Evolutionary conservation across 2,329 filamentous ascomycete species (phyloP).

Genomic region (Ascochyta viciae-villosae): DNA sequence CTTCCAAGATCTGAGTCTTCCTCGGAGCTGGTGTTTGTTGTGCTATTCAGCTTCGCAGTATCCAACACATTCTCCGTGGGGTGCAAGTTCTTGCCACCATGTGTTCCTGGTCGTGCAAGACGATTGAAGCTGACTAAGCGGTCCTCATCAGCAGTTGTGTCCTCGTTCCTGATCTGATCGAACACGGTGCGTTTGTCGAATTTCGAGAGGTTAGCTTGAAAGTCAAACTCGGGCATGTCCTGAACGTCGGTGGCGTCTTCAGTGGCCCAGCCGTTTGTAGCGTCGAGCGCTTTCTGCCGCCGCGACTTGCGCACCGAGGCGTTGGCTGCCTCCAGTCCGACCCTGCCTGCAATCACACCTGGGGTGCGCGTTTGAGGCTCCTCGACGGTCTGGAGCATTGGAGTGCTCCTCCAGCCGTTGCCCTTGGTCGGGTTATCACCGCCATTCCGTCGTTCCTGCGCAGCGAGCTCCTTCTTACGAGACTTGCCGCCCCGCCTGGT

Average conservation of each 20-base stretch:
- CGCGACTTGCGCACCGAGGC: constrained; percentile 52
- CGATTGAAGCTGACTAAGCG: constrained; percentile 92
- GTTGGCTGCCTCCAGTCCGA: constrained; percentile 47
- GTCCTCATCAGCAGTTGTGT: constrained; percentile 86
- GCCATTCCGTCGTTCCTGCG: constrained; percentile 49
- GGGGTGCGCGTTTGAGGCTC: constrained; percentile 45
- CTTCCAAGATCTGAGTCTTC: constrained; percentile 50
- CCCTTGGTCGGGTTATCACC: constrained; percentile 54
- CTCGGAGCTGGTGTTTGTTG: constrained; percentile 44
- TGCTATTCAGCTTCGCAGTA: constrained; percentile 47
- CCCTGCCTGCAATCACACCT: constrained; percentile 48
- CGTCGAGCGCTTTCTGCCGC: constrained; percentile 59
- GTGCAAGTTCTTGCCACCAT: constrained; percentile 84
- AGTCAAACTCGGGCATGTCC: constrained; percentile 94
- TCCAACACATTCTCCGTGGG: constrained; percentile 91
- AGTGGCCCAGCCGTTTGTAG: constrained; percentile 88
- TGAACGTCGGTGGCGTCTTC: constrained; percentile 95
- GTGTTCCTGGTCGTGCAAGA: constrained; percentile 57
- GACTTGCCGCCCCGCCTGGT: constrained; percentile 54
- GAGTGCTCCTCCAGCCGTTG: constrained; percentile 73
- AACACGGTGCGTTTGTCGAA: constrained; percentile 95
- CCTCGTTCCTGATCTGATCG: constrained; percentile 87
- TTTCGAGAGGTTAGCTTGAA: constrained; percentile 85
- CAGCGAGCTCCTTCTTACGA: constrained; percentile 54
- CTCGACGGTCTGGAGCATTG: constrained; percentile 68